Percentiles rank a stretch among this genome's conserved stretches.
Evolutionary conservation across 768 basidiomycete species (phyloP).

Genomic region (Tephrocybe rancida): DNA sequence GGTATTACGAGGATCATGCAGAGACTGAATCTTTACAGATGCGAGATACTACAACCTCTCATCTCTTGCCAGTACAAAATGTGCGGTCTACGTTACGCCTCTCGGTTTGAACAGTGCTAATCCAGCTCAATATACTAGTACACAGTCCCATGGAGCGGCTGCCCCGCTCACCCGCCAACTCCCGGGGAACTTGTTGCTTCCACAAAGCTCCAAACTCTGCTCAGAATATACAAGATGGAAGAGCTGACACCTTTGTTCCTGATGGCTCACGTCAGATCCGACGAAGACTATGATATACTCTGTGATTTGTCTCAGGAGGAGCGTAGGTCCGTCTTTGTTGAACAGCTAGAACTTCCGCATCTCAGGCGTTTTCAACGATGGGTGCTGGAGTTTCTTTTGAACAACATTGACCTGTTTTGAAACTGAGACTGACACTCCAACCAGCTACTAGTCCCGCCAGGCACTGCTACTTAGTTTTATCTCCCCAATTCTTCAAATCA

Average conservation of each 20-base stretch:
- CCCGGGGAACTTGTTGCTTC: constrained; percentile 11
- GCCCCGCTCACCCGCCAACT: constrained; percentile 17
- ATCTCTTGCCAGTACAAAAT: too few relatives aligned
- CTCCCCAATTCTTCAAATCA: too few relatives aligned
- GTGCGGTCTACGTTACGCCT: too few relatives aligned
- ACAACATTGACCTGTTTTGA: not conserved
- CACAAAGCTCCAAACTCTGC: constrained; percentile 15
- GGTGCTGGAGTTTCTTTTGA: constrained; percentile 11
- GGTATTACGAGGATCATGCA: too few relatives aligned
- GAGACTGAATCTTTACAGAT: too few relatives aligned
- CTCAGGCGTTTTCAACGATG: constrained; percentile 14
- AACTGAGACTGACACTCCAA: not conserved
- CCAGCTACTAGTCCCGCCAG: too few relatives aligned
- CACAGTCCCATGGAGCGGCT: constrained; percentile 13
- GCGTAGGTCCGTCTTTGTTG: constrained; percentile 1
- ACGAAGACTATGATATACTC: constrained; percentile 21
- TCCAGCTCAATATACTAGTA: too few relatives aligned
- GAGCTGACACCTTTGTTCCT: constrained; percentile 30
- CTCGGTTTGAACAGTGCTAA: too few relatives aligned
- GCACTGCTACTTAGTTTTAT: too few relatives aligned
- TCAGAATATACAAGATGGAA: constrained; percentile 20
- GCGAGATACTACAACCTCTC: too few relatives aligned
- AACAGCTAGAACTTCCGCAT: not conserved
- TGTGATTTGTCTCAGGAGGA: constrained; percentile 6
- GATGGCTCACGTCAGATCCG: constrained; percentile 21